Conservation (phyloP, 2,329 filamentous ascomycete species). For the Colletotrichum zoysiae region DNA sequence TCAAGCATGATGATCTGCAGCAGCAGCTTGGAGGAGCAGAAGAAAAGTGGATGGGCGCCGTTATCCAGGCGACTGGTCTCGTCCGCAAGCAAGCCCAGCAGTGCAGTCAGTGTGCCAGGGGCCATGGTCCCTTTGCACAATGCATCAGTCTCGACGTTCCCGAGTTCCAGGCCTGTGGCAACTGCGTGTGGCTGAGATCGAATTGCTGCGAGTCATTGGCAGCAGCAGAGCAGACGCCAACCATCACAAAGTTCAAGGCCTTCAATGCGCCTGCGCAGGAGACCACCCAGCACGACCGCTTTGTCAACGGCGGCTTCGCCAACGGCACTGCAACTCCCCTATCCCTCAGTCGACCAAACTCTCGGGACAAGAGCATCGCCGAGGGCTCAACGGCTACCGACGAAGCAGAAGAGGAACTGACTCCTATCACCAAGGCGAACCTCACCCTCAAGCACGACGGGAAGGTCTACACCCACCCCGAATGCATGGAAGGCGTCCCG, state of each 20-base stretch:
- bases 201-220: slow-evolving; percentile 45
- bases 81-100: slow-evolving; percentile 50
- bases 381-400: slow-evolving; percentile 28
- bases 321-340: slow-evolving; percentile 22
- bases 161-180: slow-evolving; percentile 62
- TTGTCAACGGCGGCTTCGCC: not conserved
- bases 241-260: slow-evolving; percentile 1
- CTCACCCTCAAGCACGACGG: slow-evolving; percentile 64
- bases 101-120: slow-evolving; percentile 58
- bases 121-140: slow-evolving; percentile 58
- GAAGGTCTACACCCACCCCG: slow-evolving; percentile 62
- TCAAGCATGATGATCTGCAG: slow-evolving; percentile 16
- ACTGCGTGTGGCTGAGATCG: slow-evolving; percentile 63
- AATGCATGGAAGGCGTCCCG: slow-evolving; percentile 66
- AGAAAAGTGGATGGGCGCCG: slow-evolving; percentile 60
- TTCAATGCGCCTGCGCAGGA: slow-evolving; percentile 8
- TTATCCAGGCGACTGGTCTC: slow-evolving; percentile 64
- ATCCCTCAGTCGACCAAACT: slow-evolving; percentile 25
- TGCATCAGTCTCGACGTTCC: slow-evolving; percentile 59
- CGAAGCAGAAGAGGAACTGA: slow-evolving; percentile 30
- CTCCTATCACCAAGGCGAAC: slow-evolving; percentile 55
- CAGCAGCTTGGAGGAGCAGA: slow-evolving; percentile 12
- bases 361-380: slow-evolving; percentile 31
- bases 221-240: not conserved
- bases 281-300: slow-evolving; percentile 4